Evolutionary conservation across 2,329 filamentous ascomycete genomes (phyloP), one percentile per base, ranked within the genome.

Genomic region (Aureobasidium mangrovei): DNA sequence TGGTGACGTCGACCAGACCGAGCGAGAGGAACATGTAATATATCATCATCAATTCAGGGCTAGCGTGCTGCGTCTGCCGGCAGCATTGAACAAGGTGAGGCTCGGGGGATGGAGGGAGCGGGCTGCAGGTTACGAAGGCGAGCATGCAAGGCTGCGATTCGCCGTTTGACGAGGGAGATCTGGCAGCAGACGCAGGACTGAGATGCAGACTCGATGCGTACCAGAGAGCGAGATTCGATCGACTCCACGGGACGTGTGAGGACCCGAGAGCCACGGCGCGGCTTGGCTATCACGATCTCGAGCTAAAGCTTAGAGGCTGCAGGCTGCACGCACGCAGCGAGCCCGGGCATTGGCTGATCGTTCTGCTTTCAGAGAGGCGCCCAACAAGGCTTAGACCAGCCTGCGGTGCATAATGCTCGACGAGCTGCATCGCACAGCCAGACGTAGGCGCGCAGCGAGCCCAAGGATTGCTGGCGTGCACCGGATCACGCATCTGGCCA

Each of bases 151-250:
- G 36, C 46, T 26, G 27, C 18, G 35, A 52, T 52, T 52, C 5
- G 48, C 48, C 24, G 33, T 28, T 24, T 35, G 24, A 24, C 32
- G 39, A 40, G 36, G 31, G 39, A 18, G 49, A 53, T 53, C 49
- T 53, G 39, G 49, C 49, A 53, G 40, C 49, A 31, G 40, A 33
- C 18, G 49, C 49, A 53, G 40, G 38, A 40, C n/a, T 52, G 49
- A 43, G 49, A 53, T 53, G 28, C 38, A 26, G 32, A 38, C 39
- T 38, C 49, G 49, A 53, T 53, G 27, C 32, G 38, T 40, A 40
- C 38, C 8, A 40, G n/a, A 28, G 32, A 38, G 29, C 40, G 40
- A 53, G 49, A 43, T 44, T 44, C 40, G 49, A 53, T 53, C 49
- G 39, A 52, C 48, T 44, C 40, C 32, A 53, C 49, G 48, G 48